Evolutionary conservation across 2,329 filamentous ascomycete species (phyloP).

Genomic region (Hymenoscyphus linearis): DNA sequence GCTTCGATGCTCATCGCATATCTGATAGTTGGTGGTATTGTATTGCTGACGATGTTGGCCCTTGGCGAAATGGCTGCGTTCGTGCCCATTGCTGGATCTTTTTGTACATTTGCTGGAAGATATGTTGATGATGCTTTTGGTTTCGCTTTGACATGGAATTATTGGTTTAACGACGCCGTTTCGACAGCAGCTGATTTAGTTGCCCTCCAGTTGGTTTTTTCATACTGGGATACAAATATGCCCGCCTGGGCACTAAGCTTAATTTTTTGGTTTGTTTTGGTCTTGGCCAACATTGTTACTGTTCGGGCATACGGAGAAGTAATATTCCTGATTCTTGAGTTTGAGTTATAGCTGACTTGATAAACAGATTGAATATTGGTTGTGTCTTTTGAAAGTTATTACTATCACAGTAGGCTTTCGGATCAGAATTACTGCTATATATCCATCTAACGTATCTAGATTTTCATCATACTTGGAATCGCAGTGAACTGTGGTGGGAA

Average conservation of each 20-base stretch:
- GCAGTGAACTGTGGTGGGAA: slow-evolving; percentile 56
- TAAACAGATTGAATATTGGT: slow-evolving; percentile 46
- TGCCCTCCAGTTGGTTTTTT: slow-evolving; percentile 50
- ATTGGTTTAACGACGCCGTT: slow-evolving; percentile 63
- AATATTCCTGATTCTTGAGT: slow-evolving; percentile 3
- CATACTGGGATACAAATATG: slow-evolving; percentile 58
- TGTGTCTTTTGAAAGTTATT: slow-evolving; percentile 49
- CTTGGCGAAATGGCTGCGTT: slow-evolving; percentile 58
- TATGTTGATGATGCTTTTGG: slow-evolving; percentile 50
- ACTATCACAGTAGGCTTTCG: slow-evolving; percentile 40
- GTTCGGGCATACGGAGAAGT: slow-evolving; percentile 51
- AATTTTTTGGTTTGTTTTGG: slow-evolving; percentile 53
- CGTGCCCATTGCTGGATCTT: slow-evolving; percentile 48
- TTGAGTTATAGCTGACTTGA: neutral
- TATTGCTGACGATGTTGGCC: slow-evolving; percentile 54
- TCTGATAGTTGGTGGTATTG: slow-evolving; percentile 50
- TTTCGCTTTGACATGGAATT: slow-evolving; percentile 51
- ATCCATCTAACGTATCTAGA: slow-evolving; percentile 28
- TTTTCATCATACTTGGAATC: slow-evolving; percentile 60
- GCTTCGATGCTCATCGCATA: slow-evolving; percentile 54
- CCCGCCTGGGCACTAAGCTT: slow-evolving; percentile 59
- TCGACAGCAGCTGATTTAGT: slow-evolving; percentile 56
- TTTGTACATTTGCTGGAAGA: slow-evolving; percentile 50
- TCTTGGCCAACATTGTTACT: slow-evolving; percentile 47
- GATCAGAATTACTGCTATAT: neutral